Conservation (phyloP, 2,329 filamentous ascomycete genomes). For the Penicillium decumbens region DNA sequence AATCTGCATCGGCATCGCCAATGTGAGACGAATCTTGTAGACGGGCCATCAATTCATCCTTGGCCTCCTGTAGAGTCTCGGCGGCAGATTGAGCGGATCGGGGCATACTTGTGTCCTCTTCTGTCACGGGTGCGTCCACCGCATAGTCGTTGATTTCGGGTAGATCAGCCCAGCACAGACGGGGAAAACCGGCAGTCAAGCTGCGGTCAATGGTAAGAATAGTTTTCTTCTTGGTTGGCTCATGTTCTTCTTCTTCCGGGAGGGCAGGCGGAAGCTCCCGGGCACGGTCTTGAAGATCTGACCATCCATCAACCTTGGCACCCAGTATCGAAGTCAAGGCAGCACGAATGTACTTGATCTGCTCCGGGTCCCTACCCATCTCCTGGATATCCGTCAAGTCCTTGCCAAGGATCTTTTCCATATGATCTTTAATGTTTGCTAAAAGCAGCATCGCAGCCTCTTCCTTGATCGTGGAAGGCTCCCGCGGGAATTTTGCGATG, state of each 20-base stretch:
- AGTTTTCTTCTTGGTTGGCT: conserved; percentile 37
- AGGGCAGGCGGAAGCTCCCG: conserved; percentile 35
- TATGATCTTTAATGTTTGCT: conserved; percentile 47
- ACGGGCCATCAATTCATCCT: conserved; percentile 49
- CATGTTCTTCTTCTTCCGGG: conserved; percentile 25
- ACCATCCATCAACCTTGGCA: conserved; percentile 44
- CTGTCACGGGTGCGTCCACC: conserved; percentile 38
- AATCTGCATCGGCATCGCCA: conserved; percentile 39
- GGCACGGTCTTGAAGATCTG: conserved; percentile 39
- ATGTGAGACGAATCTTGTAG: conserved; percentile 45
- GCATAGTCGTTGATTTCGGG: conserved; percentile 43
- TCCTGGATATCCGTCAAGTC: conserved; percentile 44
- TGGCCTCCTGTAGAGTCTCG: conserved; percentile 49
- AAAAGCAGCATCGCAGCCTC: conserved; percentile 46
- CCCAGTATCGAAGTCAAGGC: conserved; percentile 43
- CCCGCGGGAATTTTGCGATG: conserved; percentile 42
- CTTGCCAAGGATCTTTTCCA: conserved; percentile 45
- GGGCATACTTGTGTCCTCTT: conserved; percentile 46
- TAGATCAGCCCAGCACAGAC: conserved; percentile 42
- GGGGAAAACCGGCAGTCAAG: conserved; percentile 37
- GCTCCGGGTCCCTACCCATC: conserved; percentile 44
- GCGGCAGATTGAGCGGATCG: conserved; percentile 47
- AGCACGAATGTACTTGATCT: conserved; percentile 43
- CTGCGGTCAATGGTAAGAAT: conserved; percentile 43
- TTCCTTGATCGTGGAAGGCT: conserved; percentile 44